Conservation (phyloP, 2,329 filamentous ascomycete species). For the Talaromyces sp. region DNA sequence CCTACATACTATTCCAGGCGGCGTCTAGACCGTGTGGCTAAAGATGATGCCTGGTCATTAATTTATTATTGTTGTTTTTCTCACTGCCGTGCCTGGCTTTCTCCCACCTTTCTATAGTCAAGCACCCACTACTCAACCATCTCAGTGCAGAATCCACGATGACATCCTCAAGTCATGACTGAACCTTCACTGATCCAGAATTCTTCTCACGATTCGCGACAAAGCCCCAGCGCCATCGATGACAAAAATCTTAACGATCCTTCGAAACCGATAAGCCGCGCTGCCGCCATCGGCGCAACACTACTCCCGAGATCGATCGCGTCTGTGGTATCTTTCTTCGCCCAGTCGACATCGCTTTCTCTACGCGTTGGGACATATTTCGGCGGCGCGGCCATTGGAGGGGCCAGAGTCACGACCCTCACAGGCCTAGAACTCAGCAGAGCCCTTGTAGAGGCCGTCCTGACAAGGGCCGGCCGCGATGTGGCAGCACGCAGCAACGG, state of each 20-base stretch:
- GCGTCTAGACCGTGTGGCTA: neutral
- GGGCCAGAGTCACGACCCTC: slow-evolving; percentile 39
- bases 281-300: slow-evolving; percentile 27
- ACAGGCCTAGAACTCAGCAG: slow-evolving; percentile 41
- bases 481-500: slow-evolving; percentile 44
- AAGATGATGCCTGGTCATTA: neutral
- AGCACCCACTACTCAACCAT: neutral
- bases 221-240: neutral
- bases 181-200: neutral
- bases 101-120: neutral
- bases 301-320: slow-evolving; percentile 40
- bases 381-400: slow-evolving; percentile 39
- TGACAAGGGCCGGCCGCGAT: slow-evolving; percentile 40
- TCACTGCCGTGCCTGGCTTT: neutral
- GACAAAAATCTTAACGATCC: neutral
- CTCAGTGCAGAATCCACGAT: neutral
- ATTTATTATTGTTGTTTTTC: neutral
- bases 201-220: neutral
- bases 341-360: slow-evolving; percentile 41
- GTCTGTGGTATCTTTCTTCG: slow-evolving; percentile 38
- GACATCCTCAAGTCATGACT: neutral
- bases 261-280: slow-evolving; percentile 1
- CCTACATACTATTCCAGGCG: neutral
- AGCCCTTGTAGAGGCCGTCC: slow-evolving; percentile 39
- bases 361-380: slow-evolving; percentile 40